phyloP scores from a whole-genome alignment of 2,329 filamentous ascomycete species.

The Apiospora kogelbergensis region DNA sequence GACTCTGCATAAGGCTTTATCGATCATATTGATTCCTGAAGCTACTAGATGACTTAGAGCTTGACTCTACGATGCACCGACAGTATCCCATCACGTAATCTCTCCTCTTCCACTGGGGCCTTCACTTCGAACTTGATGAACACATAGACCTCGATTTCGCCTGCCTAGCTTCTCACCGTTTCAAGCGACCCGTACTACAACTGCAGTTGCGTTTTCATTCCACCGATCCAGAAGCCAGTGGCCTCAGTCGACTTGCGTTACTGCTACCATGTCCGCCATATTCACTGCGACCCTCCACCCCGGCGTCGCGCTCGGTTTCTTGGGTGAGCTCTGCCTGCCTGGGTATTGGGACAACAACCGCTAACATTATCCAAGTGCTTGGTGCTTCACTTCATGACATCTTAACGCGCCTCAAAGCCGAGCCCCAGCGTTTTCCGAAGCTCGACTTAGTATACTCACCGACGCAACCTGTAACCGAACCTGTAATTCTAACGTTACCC shows the following conservation, averaged over 20 bases:
- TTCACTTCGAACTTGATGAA: neutral
- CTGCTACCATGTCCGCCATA: slow-evolving; percentile 26
- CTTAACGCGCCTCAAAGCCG: slow-evolving; percentile 82
- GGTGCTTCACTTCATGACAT: slow-evolving; percentile 91
- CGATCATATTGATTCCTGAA: neutral
- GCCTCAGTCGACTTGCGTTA: neutral
- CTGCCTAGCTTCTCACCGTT: neutral
- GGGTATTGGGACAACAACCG: neutral
- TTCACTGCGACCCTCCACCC: slow-evolving; percentile 33
- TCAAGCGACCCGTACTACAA: neutral
- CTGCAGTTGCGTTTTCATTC: neutral
- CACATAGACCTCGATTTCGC: neutral
- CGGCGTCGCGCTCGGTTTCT: slow-evolving; percentile 30
- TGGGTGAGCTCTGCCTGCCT: slow-evolving; percentile 22
- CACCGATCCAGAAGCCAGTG: neutral
- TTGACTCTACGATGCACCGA: neutral
- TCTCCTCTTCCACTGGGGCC: neutral
- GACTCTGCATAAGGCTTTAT: neutral
- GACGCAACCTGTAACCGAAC: slow-evolving; percentile 70
- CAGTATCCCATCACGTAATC: neutral
- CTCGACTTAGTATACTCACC: slow-evolving; percentile 81
- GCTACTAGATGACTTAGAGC: neutral
- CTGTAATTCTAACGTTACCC: slow-evolving; percentile 74
- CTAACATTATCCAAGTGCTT: slow-evolving; percentile 58
- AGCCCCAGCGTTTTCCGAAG: slow-evolving; percentile 78